Evolutionary conservation across 2,329 filamentous ascomycete species (phyloP).

Genomic region (Colletotrichum neosansevieriae): DNA sequence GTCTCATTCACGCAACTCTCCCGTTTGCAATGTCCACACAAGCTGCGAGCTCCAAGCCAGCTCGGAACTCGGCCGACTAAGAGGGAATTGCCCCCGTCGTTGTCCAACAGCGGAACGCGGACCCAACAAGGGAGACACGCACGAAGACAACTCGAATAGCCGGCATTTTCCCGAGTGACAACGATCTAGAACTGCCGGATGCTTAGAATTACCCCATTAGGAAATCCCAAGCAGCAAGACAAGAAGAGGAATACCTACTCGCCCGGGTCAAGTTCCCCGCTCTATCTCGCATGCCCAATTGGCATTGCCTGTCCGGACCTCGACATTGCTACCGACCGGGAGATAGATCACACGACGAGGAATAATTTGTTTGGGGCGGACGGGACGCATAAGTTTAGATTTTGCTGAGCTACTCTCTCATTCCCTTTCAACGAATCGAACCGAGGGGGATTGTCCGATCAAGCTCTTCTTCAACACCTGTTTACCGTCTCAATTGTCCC

Average conservation of each 20-base stretch:
- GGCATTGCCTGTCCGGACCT: slow-evolving; percentile 6
- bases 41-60: slow-evolving; percentile 1
- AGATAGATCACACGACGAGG: slow-evolving; percentile 14
- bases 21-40: background rate
- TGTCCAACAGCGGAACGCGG: background rate
- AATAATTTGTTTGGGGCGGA: slow-evolving; percentile 12
- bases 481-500: slow-evolving; percentile 2
- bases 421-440: slow-evolving; percentile 9
- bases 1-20: no score
- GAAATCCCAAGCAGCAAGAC: background rate
- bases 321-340: slow-evolving; percentile 6
- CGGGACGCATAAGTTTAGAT: slow-evolving; percentile 1
- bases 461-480: slow-evolving; percentile 15
- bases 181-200: slow-evolving; percentile 7
- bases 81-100: background rate
- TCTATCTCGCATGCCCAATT: background rate
- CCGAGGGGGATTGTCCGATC: background rate
- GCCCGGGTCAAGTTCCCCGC: slow-evolving; percentile 29
- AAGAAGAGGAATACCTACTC: slow-evolving; percentile 20
- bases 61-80: slow-evolving; percentile 20
- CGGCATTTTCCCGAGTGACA: slow-evolving; percentile 6
- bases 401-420: background rate
- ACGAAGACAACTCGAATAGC: background rate
- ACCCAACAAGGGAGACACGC: background rate
- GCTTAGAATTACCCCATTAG: background rate